Conservation (phyloP, 1,284 basidiomycete species). For the Moesziomyces globuligerus region DNA sequence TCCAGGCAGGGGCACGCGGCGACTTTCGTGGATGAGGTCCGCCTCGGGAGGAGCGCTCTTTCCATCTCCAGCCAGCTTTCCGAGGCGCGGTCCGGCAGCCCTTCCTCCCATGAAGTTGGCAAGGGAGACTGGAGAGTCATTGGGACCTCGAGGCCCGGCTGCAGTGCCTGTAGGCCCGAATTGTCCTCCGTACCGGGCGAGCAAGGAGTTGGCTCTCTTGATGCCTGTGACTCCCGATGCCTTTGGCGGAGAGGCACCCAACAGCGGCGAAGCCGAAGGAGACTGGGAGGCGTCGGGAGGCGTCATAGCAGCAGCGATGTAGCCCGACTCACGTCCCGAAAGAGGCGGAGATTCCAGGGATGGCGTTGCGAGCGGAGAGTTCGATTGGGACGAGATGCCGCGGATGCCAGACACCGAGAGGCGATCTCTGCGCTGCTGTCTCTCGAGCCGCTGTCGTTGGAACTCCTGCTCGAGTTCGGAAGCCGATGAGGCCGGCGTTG, state of each 20-base stretch:
- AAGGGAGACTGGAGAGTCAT: slow-evolving; percentile 57
- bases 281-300: slow-evolving; percentile 30
- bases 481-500: slow-evolving; percentile 11
- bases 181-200: slow-evolving; percentile 63
- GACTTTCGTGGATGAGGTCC: slow-evolving; percentile 48
- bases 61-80: slow-evolving; percentile 62
- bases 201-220: slow-evolving; percentile 50
- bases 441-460: slow-evolving; percentile 35
- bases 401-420: slow-evolving; percentile 39
- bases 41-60: slow-evolving; percentile 60
- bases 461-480: slow-evolving; percentile 41
- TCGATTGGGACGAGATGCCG: slow-evolving; percentile 32
- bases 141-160: slow-evolving; percentile 27
- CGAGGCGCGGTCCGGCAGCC: slow-evolving; percentile 61
- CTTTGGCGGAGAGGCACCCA: slow-evolving; percentile 38
- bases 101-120: slow-evolving; percentile 66
- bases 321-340: slow-evolving; percentile 2
- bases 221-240: slow-evolving; percentile 34
- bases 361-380: slow-evolving; percentile 34
- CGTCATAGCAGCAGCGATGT: slow-evolving; percentile 11
- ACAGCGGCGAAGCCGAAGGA: slow-evolving; percentile 22
- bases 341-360: slow-evolving; percentile 13
- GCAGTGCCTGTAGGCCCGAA: slow-evolving; percentile 64
- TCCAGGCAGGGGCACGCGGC: slow-evolving; percentile 49
- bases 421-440: slow-evolving; percentile 38